Percentiles rank a stretch among this genome's conserved stretches.
These are phyloP conservation scores for Clarireedia hainanense DNA, from an alignment of 2,329 filamentous ascomycete species.

Conservation along the genomic window DNA sequence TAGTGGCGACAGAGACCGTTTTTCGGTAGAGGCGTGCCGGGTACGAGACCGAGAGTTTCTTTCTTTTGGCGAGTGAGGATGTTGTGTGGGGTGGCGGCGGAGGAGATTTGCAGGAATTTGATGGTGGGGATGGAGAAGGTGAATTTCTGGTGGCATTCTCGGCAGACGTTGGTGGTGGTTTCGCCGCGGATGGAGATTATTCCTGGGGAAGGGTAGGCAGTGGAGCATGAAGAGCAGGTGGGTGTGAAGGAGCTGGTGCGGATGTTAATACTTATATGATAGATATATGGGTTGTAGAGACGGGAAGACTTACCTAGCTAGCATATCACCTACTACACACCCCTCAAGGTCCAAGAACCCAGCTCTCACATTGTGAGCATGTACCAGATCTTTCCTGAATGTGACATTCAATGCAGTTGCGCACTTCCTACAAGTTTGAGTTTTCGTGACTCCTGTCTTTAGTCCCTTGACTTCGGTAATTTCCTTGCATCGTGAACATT, in stretches of 20 bases:
- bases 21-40: slow-evolving; percentile 47
- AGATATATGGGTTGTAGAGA: neutral
- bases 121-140: slow-evolving; percentile 71
- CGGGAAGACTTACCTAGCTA: slow-evolving; percentile 48
- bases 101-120: slow-evolving; percentile 66
- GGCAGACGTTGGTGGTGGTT: slow-evolving; percentile 64
- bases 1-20: slow-evolving; percentile 51
- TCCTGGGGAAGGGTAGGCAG: slow-evolving; percentile 50
- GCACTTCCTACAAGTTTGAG: slow-evolving; percentile 51
- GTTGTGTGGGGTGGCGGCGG: slow-evolving; percentile 34
- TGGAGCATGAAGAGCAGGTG: slow-evolving; percentile 71
- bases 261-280: neutral
- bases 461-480: slow-evolving; percentile 61
- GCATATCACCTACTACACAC: slow-evolving; percentile 67
- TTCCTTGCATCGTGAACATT: slow-evolving; percentile 74
- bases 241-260: slow-evolving; percentile 62
- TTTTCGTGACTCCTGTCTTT: slow-evolving; percentile 45
- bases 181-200: slow-evolving; percentile 69
- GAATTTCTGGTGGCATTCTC: slow-evolving; percentile 73
- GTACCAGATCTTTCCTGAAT: slow-evolving; percentile 64
- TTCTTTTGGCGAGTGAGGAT: slow-evolving; percentile 36
- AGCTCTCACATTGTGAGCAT: slow-evolving; percentile 63
- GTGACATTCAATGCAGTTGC: slow-evolving; percentile 41
- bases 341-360: slow-evolving; percentile 73
- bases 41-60: slow-evolving; percentile 49